phyloP scores from a whole-genome alignment of 176 grass and related monocot species.

The Elaeis guineensis region DNA sequence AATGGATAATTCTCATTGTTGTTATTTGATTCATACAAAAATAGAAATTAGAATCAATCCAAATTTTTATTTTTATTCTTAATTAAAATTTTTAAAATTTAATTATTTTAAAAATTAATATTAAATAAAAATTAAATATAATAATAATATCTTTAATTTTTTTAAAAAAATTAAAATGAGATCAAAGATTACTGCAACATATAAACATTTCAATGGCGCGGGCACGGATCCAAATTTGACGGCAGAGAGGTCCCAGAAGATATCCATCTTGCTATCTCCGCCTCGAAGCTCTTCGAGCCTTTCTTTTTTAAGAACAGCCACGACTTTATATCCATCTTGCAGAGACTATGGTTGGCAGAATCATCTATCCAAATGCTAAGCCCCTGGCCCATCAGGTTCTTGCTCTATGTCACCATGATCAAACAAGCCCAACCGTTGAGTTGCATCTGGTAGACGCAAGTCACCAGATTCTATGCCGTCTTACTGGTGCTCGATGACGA shows the following conservation, averaged over 20 bases:
- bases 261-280: slow-evolving; percentile 22
- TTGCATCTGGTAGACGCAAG: slow-evolving; percentile 31
- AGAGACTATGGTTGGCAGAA: slow-evolving; percentile 27
- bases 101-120: too few species aligned
- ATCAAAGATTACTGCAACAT: slow-evolving; percentile 31
- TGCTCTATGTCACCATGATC: slow-evolving; percentile 49
- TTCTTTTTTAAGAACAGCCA: slow-evolving; percentile 47
- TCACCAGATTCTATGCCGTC: slow-evolving; percentile 32
- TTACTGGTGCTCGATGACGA: slow-evolving; percentile 1
- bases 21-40: too few species aligned
- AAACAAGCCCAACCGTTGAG: slow-evolving; percentile 27
- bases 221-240: slow-evolving; percentile 32
- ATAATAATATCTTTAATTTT: too few species aligned
- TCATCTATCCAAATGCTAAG: slow-evolving; percentile 32
- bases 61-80: too few species aligned
- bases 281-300: slow-evolving; percentile 31
- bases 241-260: slow-evolving; percentile 43
- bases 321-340: slow-evolving; percentile 50
- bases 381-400: slow-evolving; percentile 30
- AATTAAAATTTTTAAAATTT: too few species aligned
- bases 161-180: too few species aligned
- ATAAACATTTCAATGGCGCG: slow-evolving; percentile 39
- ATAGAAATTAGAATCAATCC: too few species aligned
- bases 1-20: too few species aligned
- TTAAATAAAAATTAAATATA: too few species aligned